Evolutionary conservation across 164 flowering plant species (phyloP).

Genomic region (Stephania cephalantha): DNA sequence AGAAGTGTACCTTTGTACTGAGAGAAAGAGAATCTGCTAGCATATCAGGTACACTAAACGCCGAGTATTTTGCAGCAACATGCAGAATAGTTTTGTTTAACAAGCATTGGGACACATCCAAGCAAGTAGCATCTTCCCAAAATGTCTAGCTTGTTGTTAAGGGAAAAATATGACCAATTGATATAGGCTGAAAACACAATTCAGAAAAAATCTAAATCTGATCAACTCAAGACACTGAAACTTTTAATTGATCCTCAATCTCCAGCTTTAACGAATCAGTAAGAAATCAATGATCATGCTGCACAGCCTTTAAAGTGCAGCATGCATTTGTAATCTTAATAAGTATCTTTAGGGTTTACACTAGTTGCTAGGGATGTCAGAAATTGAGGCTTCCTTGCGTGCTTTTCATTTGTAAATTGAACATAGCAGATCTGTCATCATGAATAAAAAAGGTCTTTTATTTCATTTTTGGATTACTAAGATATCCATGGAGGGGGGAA

Average conservation of each 20-base stretch:
- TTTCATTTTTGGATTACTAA: background rate
- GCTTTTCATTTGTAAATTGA: background rate
- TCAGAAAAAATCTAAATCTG: too few relatives aligned
- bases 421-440: background rate
- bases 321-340: background rate
- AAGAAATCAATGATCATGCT: background rate
- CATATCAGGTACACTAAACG: conserved; percentile 33
- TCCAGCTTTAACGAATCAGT: background rate
- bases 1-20: conserved; percentile 58
- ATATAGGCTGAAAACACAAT: background rate
- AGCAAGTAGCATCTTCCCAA: conserved; percentile 85
- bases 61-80: conserved; percentile 48
- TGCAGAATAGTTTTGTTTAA: conserved; percentile 57
- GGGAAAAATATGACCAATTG: conserved; percentile 18
- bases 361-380: background rate
- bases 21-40: conserved; percentile 39
- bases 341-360: background rate
- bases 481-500: background rate
- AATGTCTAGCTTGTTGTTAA: conserved; percentile 45
- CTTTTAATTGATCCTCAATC: too few relatives aligned
- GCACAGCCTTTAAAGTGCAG: background rate
- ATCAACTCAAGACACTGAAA: too few relatives aligned
- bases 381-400: background rate
- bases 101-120: conserved; percentile 63
- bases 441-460: background rate